Evolutionary conservation across 208 protist species (phyloP).

Genomic region (Crithidia mellificae): DNA sequence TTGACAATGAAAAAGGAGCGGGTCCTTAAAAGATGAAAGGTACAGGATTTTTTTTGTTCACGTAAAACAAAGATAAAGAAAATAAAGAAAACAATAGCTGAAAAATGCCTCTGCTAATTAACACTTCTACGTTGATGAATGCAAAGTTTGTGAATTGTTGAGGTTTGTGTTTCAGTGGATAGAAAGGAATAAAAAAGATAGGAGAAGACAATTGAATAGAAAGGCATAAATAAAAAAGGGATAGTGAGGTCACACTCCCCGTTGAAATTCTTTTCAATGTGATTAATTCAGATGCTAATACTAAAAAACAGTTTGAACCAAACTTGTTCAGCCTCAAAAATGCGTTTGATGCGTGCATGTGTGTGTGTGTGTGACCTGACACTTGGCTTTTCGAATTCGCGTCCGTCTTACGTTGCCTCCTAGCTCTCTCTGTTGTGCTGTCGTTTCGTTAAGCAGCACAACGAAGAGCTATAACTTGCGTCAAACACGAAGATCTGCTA

Average conservation of each 20-base stretch:
- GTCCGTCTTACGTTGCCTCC: too few relatives aligned
- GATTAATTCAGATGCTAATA: too few relatives aligned
- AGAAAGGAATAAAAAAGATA: not conserved
- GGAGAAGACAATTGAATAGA: not conserved
- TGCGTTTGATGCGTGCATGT: not conserved
- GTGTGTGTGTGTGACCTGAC: not conserved
- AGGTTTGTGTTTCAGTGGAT: too few relatives aligned
- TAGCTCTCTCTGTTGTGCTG: too few relatives aligned
- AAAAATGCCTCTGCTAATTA: constrained; percentile 7
- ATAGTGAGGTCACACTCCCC: too few relatives aligned
- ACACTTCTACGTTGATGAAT: constrained; percentile 3
- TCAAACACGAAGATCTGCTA: too few relatives aligned
- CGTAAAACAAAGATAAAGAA: constrained; percentile 15
- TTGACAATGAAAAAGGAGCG: not conserved
- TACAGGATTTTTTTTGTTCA: constrained; percentile 19
- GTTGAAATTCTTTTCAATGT: too few relatives aligned
- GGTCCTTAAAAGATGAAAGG: constrained; percentile 5
- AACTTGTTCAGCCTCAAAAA: too few relatives aligned
- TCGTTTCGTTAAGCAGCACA: too few relatives aligned
- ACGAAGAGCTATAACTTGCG: too few relatives aligned
- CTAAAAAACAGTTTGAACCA: constrained; percentile 4
- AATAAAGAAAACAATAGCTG: constrained; percentile 9
- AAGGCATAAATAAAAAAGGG: not conserved
- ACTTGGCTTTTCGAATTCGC: too few relatives aligned
- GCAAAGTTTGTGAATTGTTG: too few relatives aligned